Evolutionary conservation across 169 alveolate genomes (phyloP).

Genomic region (Theileria parva): DNA sequence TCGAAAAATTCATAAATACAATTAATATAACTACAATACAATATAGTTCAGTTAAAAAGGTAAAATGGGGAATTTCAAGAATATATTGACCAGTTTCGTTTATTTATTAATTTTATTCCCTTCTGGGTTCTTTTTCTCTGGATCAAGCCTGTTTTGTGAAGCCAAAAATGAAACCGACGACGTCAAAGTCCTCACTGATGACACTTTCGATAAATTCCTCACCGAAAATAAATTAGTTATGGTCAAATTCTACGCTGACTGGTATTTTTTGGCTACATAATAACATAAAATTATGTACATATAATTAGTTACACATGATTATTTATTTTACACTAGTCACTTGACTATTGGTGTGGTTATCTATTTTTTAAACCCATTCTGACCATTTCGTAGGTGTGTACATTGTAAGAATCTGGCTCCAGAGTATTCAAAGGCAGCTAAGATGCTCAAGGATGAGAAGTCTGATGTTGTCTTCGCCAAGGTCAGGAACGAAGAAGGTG

Average conservation of each 20-base stretch:
- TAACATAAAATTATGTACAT: background rate
- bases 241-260: slow-evolving; percentile 91
- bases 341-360: too few relatives aligned
- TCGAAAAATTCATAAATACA: background rate
- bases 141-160: background rate
- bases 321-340: slow-evolving; percentile 6
- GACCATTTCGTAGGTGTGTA: slow-evolving; percentile 72
- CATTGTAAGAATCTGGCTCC: slow-evolving; percentile 93
- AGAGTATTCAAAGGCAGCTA: slow-evolving; percentile 91
- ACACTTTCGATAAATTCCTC: slow-evolving; percentile 78
- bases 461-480: slow-evolving; percentile 84
- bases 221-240: slow-evolving; percentile 70
- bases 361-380: too few relatives aligned
- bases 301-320: slow-evolving; percentile 52
- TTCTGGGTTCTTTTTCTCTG: background rate
- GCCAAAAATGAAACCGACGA: slow-evolving; percentile 62
- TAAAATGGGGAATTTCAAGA: background rate
- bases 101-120: background rate
- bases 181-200: slow-evolving; percentile 80
- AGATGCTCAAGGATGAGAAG: slow-evolving; percentile 71
- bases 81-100: background rate
- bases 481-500: slow-evolving; percentile 85
- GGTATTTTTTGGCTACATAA: slow-evolving; percentile 58
- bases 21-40: background rate
- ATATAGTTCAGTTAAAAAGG: background rate